Evolutionary conservation across 2,329 filamentous ascomycete species (phyloP).

Genomic region (Podosphaera xanthii): DNA sequence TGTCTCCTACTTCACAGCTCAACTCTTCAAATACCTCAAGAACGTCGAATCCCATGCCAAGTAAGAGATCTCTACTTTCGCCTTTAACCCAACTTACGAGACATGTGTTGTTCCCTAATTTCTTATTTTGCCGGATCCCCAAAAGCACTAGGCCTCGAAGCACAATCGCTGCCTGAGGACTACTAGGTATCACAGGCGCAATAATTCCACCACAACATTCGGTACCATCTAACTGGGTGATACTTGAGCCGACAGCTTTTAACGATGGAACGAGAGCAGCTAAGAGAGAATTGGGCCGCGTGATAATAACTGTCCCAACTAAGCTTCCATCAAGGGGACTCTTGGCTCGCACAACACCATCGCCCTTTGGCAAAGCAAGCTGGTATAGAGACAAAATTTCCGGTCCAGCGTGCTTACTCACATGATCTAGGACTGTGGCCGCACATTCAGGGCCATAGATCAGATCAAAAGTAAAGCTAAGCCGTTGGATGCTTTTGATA

Average conservation of each 20-base stretch:
- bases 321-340: slow-evolving; percentile 35
- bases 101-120: slow-evolving; percentile 31
- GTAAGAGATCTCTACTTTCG: slow-evolving; percentile 33
- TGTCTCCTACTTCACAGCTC: slow-evolving; percentile 27
- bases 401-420: slow-evolving; percentile 37
- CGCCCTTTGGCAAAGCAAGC: slow-evolving; percentile 35
- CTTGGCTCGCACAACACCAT: slow-evolving; percentile 42
- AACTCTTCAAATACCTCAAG: slow-evolving; percentile 67
- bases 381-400: slow-evolving; percentile 44
- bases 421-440: slow-evolving; percentile 36
- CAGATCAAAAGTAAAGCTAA: slow-evolving; percentile 37
- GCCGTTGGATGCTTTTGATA: slow-evolving; percentile 27
- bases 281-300: slow-evolving; percentile 32
- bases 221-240: background rate
- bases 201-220: slow-evolving; percentile 31
- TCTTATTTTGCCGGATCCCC: slow-evolving; percentile 42
- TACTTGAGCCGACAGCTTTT: slow-evolving; percentile 13
- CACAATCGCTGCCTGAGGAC: slow-evolving; percentile 37
- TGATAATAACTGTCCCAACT: slow-evolving; percentile 41
- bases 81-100: slow-evolving; percentile 27
- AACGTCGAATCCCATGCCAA: slow-evolving; percentile 59
- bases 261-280: slow-evolving; percentile 38
- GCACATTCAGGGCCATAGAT: slow-evolving; percentile 40
- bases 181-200: slow-evolving; percentile 39
- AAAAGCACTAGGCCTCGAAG: slow-evolving; percentile 42